These are phyloP conservation scores for Eucommia ulmoides DNA, from an alignment of 257 asterid genomes.

Conservation along the genomic window DNA sequence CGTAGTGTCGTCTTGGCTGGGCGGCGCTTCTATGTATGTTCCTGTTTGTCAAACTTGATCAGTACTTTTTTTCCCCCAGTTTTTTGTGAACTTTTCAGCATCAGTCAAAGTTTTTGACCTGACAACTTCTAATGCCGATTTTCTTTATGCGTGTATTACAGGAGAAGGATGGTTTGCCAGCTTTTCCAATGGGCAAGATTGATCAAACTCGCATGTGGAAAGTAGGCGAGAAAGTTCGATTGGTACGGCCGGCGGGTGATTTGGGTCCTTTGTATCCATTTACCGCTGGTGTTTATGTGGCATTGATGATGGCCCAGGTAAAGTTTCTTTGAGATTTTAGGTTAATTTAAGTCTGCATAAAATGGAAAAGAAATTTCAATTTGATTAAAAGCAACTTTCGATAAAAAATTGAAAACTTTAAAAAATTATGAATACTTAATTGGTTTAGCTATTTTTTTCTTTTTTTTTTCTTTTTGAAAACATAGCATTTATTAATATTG, in stretches of 20 bases:
- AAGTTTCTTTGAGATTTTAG: no score
- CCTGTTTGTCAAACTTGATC: no score
- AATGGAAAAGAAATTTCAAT: no score
- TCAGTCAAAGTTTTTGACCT: not conserved
- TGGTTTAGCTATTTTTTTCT: no score
- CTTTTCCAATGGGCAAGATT: conserved; percentile 95
- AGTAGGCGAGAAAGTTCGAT: conserved; percentile 76
- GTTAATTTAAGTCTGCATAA: no score
- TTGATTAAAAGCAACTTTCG: no score
- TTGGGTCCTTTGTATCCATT: conserved; percentile 82
- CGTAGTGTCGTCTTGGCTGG: conserved; percentile 96
- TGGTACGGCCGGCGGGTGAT: conserved; percentile 65
- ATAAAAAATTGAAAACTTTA: no score
- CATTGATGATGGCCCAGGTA: conserved; percentile 89
- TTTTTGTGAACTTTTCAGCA: not conserved
- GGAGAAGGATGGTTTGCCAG: conserved; percentile 87
- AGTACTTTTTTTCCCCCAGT: not conserved
- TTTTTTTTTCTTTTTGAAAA: no score
- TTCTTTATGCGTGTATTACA: conserved; percentile 15
- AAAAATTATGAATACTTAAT: no score
- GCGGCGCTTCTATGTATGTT: conserved; percentile 81
- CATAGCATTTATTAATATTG: no score
- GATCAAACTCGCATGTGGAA: conserved; percentile 92
- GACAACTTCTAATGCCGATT: not conserved
- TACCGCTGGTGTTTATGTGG: conserved; percentile 93